Evolutionary conservation across 2,329 filamentous ascomycete genomes (phyloP).

Genomic region (Ophiobolus disseminans): DNA sequence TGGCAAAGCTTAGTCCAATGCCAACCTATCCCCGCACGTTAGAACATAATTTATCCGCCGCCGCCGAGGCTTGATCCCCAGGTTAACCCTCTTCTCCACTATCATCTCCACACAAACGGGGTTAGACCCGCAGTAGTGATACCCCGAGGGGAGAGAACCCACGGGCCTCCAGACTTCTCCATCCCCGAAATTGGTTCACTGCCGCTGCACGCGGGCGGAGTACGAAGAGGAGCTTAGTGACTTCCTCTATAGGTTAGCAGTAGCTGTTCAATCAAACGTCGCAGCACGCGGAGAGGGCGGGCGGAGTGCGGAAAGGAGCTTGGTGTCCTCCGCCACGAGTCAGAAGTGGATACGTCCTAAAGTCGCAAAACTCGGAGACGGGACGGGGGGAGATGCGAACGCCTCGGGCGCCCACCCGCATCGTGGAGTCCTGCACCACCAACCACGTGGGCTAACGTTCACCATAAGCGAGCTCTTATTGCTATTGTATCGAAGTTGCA

Average conservation of each 20-base stretch:
- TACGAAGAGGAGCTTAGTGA: conserved; percentile 18
- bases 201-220: conserved; percentile 13
- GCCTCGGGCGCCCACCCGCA: too few relatives aligned
- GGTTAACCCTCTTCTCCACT: conserved; percentile 21
- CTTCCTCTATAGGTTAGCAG: not conserved
- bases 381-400: too few relatives aligned
- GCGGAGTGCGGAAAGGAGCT: not conserved
- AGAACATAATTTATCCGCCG: conserved; percentile 23
- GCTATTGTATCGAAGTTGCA: too few relatives aligned
- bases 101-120: conserved; percentile 12
- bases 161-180: conserved; percentile 2
- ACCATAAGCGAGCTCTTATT: too few relatives aligned
- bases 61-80: conserved; percentile 22
- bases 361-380: not conserved
- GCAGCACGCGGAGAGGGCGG: not conserved
- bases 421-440: too few relatives aligned
- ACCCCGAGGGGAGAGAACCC: conserved; percentile 15
- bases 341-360: not conserved
- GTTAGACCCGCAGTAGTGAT: conserved; percentile 11
- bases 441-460: too few relatives aligned
- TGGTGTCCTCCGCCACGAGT: not conserved
- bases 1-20: conserved; percentile 23
- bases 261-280: not conserved
- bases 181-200: conserved; percentile 2
- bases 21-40: conserved; percentile 21